These are phyloP conservation scores for Aspergillus ustus DNA, from an alignment of 2,329 filamentous ascomycete genomes.

Conservation along the genomic window DNA sequence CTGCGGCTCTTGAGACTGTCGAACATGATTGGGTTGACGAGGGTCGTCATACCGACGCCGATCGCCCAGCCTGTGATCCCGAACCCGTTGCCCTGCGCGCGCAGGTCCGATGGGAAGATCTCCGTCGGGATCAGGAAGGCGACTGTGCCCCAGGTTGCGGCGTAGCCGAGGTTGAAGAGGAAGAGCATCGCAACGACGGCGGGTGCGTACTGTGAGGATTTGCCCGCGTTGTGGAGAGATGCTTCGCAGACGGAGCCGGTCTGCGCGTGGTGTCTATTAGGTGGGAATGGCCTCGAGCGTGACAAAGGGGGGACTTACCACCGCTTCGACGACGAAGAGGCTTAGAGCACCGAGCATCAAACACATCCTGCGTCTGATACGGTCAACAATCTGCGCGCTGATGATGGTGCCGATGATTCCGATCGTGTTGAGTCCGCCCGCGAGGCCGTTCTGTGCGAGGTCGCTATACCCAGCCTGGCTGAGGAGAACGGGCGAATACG, in stretches of 20 bases:
- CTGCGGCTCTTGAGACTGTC: conserved; percentile 51
- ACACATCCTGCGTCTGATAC: conserved; percentile 51
- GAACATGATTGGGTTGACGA: conserved; percentile 60
- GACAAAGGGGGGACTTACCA: conserved; percentile 32
- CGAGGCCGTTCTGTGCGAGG: conserved; percentile 50
- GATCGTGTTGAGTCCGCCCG: conserved; percentile 57
- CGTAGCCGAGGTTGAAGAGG: conserved; percentile 49
- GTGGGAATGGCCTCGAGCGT: rapidly evolving
- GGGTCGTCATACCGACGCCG: conserved; percentile 59
- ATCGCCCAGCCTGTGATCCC: conserved; percentile 64
- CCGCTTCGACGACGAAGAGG: conserved; percentile 49
- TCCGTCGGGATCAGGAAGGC: conserved; percentile 59
- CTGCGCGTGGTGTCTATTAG: conserved; percentile 14
- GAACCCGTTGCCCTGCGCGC: conserved; percentile 64
- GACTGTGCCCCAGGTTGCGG: conserved; percentile 57
- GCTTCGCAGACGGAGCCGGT: conserved; percentile 51
- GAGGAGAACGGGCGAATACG: conserved; percentile 37
- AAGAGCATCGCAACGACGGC: conserved; percentile 56
- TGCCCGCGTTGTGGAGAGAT: conserved; percentile 40
- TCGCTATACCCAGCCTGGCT: conserved; percentile 43
- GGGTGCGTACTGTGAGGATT: conserved; percentile 47
- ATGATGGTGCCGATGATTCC: conserved; percentile 58
- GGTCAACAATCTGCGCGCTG: conserved; percentile 57
- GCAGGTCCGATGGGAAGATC: conserved; percentile 61
- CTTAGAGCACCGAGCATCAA: conserved; percentile 46